These are phyloP conservation scores for Aspergillus felis DNA, from an alignment of 2,329 filamentous ascomycete genomes.

Conservation along the genomic window DNA sequence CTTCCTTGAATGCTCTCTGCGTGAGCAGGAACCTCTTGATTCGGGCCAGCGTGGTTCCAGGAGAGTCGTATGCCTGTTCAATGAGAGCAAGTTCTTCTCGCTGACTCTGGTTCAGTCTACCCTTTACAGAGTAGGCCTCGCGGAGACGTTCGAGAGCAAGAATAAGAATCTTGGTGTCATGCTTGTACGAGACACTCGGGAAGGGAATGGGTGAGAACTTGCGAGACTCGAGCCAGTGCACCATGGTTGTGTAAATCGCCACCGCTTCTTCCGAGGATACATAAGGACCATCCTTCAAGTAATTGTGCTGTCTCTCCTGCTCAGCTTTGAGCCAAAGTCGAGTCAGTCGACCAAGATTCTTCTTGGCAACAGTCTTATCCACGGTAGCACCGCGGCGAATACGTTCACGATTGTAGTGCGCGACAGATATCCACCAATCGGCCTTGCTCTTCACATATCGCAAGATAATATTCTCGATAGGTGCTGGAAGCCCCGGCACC, in stretches of 20 bases:
- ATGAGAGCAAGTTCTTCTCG: slow-evolving; percentile 95
- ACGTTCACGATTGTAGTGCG: slow-evolving; percentile 96
- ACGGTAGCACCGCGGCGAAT: slow-evolving; percentile 95
- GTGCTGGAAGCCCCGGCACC: slow-evolving; percentile 90
- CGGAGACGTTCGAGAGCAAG: slow-evolving; percentile 87
- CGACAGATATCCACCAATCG: slow-evolving; percentile 99
- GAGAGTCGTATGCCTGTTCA: slow-evolving; percentile 96
- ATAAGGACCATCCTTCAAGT: slow-evolving; percentile 98
- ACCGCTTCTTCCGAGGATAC: slow-evolving; percentile 98
- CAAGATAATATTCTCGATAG: slow-evolving; percentile 97
- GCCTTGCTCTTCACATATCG: slow-evolving; percentile 99
- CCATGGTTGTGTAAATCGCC: slow-evolving; percentile 96
- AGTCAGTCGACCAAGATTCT: slow-evolving; percentile 92
- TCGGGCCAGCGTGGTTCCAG: slow-evolving; percentile 87
- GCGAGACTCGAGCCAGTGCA: slow-evolving; percentile 96
- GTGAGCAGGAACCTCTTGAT: slow-evolving; percentile 98
- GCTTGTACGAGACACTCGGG: slow-evolving; percentile 98
- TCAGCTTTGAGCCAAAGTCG: slow-evolving; percentile 96
- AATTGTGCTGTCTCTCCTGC: slow-evolving; percentile 97
- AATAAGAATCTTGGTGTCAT: slow-evolving; percentile 98
- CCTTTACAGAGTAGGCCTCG: slow-evolving; percentile 97
- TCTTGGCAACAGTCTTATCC: slow-evolving; percentile 98
- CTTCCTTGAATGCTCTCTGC: slow-evolving; percentile 97
- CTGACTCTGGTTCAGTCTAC: slow-evolving; percentile 92
- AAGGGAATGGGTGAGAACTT: slow-evolving; percentile 99